A percentile compares a stretch with the other conserved stretches of the same genome.
Evolutionary conservation across 2,329 filamentous ascomycete species (phyloP).

Genomic region (Fusarium pininemorale): DNA sequence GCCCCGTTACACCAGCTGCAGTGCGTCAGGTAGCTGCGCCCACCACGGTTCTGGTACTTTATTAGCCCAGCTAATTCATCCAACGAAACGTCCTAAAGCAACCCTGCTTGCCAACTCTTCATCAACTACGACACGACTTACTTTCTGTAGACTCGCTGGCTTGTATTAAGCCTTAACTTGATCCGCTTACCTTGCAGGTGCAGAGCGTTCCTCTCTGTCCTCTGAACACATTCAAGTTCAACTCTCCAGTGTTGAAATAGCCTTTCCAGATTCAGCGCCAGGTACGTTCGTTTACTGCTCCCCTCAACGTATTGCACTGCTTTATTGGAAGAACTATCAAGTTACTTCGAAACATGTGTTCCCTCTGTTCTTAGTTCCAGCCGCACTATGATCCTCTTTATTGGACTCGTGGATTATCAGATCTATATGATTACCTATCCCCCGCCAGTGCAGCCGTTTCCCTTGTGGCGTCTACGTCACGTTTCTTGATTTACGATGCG

Average conservation of each 20-base stretch:
- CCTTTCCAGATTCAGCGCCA: constrained; percentile 4
- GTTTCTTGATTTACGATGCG: constrained; percentile 30
- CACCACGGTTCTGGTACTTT: constrained; percentile 5
- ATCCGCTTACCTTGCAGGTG: neutral
- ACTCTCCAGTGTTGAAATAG: neutral
- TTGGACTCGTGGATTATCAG: neutral
- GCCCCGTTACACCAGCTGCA: constrained; percentile 2
- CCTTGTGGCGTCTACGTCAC: constrained; percentile 40
- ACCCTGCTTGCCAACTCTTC: constrained; percentile 23
- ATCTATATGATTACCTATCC: constrained; percentile 7
- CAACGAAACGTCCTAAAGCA: constrained; percentile 19
- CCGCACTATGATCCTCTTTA: neutral
- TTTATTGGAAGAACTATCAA: neutral
- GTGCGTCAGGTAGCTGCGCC: neutral
- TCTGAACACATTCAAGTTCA: neutral
- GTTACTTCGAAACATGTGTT: neutral
- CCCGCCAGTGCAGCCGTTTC: constrained; percentile 21
- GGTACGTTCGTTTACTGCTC: constrained; percentile 22
- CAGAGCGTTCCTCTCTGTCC: neutral
- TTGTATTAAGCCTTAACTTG: constrained; percentile 12
- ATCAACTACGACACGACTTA: constrained; percentile 36
- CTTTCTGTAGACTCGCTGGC: constrained; percentile 14
- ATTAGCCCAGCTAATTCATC: constrained; percentile 6
- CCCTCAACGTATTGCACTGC: constrained; percentile 3
- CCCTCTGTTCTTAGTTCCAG: neutral